Percentiles rank a stretch among this genome's conserved stretches.
Conservation (phyloP, 768 basidiomycete species). For the Rhizopogon salebrosus region DNA sequence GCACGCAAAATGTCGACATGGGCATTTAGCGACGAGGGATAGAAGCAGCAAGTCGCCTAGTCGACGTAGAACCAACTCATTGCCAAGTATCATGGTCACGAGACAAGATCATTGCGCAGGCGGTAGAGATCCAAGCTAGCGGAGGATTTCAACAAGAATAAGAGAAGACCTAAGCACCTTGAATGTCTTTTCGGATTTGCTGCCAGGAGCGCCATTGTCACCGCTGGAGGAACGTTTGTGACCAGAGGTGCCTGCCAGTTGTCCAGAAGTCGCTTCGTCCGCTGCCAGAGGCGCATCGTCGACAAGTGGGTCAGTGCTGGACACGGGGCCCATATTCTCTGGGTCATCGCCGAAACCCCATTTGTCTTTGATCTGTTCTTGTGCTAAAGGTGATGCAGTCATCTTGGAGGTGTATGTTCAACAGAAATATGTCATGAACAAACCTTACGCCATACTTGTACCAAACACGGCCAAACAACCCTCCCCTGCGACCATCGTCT, state of each 20-base stretch:
- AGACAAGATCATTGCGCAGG: conserved; percentile 8
- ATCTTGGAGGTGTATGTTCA: conserved; percentile 6
- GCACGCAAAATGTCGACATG: conserved; percentile 2
- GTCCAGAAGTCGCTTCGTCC: conserved; percentile 14
- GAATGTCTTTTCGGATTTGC: conserved; percentile 65
- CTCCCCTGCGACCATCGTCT: too few species aligned
- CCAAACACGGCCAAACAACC: not conserved
- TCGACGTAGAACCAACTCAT: not conserved
- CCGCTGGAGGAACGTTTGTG: conserved; percentile 42
- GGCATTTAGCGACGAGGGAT: conserved; percentile 3
- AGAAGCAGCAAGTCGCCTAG: conserved; percentile 5
- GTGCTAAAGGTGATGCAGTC: conserved; percentile 9
- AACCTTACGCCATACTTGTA: not conserved
- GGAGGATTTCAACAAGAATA: conserved; percentile 27
- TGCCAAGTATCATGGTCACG: conserved; percentile 9
- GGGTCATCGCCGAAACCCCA: conserved; percentile 46
- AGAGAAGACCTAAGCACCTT: conserved; percentile 80
- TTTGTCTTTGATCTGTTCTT: conserved; percentile 26
- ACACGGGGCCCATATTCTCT: conserved; percentile 42
- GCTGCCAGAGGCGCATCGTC: conserved; percentile 32
- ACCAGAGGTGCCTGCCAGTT: not conserved
- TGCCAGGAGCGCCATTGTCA: conserved; percentile 30
- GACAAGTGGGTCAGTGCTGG: conserved; percentile 42
- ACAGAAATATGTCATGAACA: not conserved
- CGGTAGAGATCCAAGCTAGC: conserved; percentile 20